Conservation (phyloP, 768 basidiomycete genomes). For the Pisolithus sp. region DNA sequence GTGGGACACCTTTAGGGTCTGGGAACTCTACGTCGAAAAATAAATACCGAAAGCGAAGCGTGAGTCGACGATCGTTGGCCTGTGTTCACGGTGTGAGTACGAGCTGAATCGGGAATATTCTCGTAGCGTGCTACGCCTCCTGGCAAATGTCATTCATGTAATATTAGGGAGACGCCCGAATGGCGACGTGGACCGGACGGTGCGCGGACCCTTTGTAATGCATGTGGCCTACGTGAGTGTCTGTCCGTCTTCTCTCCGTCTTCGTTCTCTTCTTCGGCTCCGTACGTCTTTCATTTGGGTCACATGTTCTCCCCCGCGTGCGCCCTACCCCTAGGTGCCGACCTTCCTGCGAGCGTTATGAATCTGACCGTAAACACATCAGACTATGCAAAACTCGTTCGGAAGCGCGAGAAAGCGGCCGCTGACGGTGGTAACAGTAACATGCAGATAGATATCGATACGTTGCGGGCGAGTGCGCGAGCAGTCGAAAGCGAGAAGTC, state of each 20-base stretch:
- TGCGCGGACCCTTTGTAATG: conserved; percentile 78
- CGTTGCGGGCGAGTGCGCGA: conserved; percentile 64
- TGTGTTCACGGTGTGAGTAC: background rate
- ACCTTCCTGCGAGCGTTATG: background rate
- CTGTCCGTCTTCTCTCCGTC: background rate
- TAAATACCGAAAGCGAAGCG: conserved; percentile 82
- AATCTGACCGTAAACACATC: background rate
- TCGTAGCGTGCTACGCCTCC: conserved; percentile 75
- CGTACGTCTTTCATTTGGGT: background rate
- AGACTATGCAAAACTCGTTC: conserved; percentile 83
- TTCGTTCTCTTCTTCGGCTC: background rate
- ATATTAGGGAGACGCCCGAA: conserved; percentile 84
- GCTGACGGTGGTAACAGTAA: conserved; percentile 40
- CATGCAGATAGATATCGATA: conserved; percentile 67
- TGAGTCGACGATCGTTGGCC: conserved; percentile 35
- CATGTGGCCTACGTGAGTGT: conserved; percentile 75
- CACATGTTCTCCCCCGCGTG: too few relatives aligned
- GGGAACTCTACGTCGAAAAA: conserved; percentile 51
- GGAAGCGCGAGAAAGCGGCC: conserved; percentile 65
- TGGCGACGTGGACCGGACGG: conserved; percentile 84
- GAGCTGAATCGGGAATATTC: conserved; percentile 13
- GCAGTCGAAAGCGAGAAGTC: conserved; percentile 40
- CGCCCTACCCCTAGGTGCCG: too few relatives aligned
- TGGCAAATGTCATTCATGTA: conserved; percentile 83
- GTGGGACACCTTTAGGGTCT: conserved; percentile 1